phyloP scores from a whole-genome alignment of 2,329 filamentous ascomycete genomes.

The Pseudogymnoascus sp. region DNA sequence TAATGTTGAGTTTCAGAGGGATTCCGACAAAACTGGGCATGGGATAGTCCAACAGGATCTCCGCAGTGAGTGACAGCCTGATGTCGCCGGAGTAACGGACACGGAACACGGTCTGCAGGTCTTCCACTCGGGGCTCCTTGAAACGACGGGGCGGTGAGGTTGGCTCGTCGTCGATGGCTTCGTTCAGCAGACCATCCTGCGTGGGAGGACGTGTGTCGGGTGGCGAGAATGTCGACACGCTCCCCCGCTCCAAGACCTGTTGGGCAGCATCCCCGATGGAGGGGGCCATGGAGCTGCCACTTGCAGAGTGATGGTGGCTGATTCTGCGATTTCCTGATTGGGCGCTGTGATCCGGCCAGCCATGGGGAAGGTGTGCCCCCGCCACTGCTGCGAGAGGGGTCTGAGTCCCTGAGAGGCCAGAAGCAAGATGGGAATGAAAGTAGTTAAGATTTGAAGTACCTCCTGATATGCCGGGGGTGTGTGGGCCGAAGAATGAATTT shows the following conservation, averaged over 20 bases:
- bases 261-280: constrained; percentile 35
- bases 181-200: constrained; percentile 37
- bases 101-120: constrained; percentile 86
- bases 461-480: constrained; percentile 58
- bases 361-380: constrained; percentile 54
- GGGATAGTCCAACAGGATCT: constrained; percentile 93
- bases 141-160: constrained; percentile 43
- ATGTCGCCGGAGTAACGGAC: constrained; percentile 86
- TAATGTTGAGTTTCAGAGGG: constrained; percentile 89
- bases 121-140: constrained; percentile 70
- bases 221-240: constrained; percentile 53
- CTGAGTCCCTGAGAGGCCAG: constrained; percentile 64
- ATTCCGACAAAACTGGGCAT: constrained; percentile 98
- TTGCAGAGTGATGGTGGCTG: constrained; percentile 25
- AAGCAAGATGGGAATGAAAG: constrained; percentile 69
- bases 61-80: constrained; percentile 79
- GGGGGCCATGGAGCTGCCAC: constrained; percentile 25
- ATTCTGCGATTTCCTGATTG: constrained; percentile 15
- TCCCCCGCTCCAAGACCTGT: constrained; percentile 47
- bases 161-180: constrained; percentile 24
- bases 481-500: constrained; percentile 50
- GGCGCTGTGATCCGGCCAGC: constrained; percentile 35
- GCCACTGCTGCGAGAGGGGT: constrained; percentile 75
- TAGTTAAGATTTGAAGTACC: constrained; percentile 73
- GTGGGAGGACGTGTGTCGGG: constrained; percentile 52